A percentile compares a stretch with the other conserved stretches of the same genome.
Conservation (phyloP, 208 protist species). For the Trypanosoma platydactyli region DNA sequence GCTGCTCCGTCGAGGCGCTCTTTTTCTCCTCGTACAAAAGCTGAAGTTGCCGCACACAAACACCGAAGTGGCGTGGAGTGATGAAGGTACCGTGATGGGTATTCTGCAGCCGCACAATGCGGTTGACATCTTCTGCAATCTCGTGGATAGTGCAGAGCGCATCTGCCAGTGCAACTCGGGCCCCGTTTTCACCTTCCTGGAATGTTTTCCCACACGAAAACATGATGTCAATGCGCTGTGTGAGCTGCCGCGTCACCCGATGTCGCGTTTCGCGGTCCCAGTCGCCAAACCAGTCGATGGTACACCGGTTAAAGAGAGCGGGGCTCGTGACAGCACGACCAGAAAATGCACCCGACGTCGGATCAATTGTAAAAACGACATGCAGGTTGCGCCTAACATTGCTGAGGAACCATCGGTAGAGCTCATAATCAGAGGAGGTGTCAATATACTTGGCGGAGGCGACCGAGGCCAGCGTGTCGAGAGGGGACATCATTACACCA, state of each 20-base stretch:
- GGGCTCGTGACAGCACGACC: slow-evolving; percentile 96
- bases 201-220: slow-evolving; percentile 45
- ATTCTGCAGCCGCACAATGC: slow-evolving; percentile 57
- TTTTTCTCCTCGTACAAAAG: slow-evolving; percentile 94
- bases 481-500: slow-evolving; percentile 1
- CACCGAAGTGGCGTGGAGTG: slow-evolving; percentile 98
- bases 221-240: slow-evolving; percentile 87
- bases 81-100: slow-evolving; percentile 93
- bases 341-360: slow-evolving; percentile 95
- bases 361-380: slow-evolving; percentile 99
- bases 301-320: slow-evolving; percentile 99
- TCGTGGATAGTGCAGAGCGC: slow-evolving; percentile 94
- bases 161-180: slow-evolving; percentile 76
- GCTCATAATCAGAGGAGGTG: slow-evolving; percentile 88
- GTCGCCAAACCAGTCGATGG: slow-evolving; percentile 99
- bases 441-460: slow-evolving; percentile 56
- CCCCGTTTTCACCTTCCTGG: slow-evolving; percentile 44
- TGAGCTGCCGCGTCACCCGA: slow-evolving; percentile 93
- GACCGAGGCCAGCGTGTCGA: slow-evolving; percentile 10
- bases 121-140: slow-evolving; percentile 84
- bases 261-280: slow-evolving; percentile 95
- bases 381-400: slow-evolving; percentile 98
- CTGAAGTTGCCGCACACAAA: slow-evolving; percentile 96
- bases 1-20: slow-evolving; percentile 92
- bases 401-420: slow-evolving; percentile 96